These are phyloP conservation scores for Corylus heterophylla DNA, from an alignment of 306 rosid species.

Conservation along the genomic window DNA sequence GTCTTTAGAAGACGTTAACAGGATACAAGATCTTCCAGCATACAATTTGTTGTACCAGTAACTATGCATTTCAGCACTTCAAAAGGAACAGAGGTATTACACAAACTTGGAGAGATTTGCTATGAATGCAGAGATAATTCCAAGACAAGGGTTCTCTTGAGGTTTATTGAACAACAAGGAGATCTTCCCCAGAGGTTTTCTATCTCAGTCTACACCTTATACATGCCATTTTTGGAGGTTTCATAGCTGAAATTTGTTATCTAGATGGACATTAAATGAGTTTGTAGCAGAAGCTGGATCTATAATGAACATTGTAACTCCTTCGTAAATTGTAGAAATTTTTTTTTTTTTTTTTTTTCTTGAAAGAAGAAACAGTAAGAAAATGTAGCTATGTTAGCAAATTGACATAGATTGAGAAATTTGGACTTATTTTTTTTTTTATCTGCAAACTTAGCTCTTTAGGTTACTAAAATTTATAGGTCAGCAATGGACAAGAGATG, in stretches of 20 bases:
- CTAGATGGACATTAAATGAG: not conserved
- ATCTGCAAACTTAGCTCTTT: not conserved
- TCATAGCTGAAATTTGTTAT: not conserved
- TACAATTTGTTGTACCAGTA: slow-evolving; percentile 75
- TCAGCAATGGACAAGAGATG: too few species aligned
- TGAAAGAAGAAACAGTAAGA: not conserved
- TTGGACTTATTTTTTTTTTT: not conserved
- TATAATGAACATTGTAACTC: not conserved
- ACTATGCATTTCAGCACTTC: slow-evolving; percentile 18
- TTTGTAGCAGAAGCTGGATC: not conserved
- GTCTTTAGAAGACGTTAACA: slow-evolving; percentile 71
- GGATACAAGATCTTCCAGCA: slow-evolving; percentile 81
- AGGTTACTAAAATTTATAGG: too few species aligned
- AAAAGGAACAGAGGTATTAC: slow-evolving; percentile 4
- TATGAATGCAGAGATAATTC: not conserved
- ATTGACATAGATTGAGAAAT: not conserved
- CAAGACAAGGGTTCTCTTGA: not conserved
- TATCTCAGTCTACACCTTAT: not conserved
- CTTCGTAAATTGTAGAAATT: not conserved
- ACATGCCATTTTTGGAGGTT: slow-evolving; percentile 1
- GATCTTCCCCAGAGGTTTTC: not conserved
- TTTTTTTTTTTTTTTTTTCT: not conserved
- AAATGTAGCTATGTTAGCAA: not conserved
- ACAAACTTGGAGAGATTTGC: not conserved
- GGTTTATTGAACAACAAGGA: not conserved